A percentile compares a stretch with the other conserved stretches of the same genome.
Conservation (phyloP, 2,329 filamentous ascomycete genomes). For the Didymella pomorum region DNA sequence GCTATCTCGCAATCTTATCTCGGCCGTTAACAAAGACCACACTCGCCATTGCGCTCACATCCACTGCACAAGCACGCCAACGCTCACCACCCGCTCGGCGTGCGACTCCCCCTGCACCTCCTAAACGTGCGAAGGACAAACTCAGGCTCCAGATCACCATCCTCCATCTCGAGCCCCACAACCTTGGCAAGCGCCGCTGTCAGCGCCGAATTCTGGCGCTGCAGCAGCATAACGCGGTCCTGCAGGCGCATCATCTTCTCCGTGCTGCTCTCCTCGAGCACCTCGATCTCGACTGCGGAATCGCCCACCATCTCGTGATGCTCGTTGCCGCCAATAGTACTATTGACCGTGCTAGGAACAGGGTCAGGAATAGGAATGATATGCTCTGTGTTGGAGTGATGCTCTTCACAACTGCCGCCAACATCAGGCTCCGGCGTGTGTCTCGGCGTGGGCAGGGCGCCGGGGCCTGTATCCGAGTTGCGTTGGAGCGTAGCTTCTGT, state of each 20-base stretch:
- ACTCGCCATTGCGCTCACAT: background rate
- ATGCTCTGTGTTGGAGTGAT: background rate
- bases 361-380: background rate
- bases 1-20: background rate
- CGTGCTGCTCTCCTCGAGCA: constrained; percentile 15
- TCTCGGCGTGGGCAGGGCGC: constrained; percentile 26
- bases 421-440: constrained; percentile 26
- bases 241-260: constrained; percentile 31
- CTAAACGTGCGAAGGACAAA: constrained; percentile 27
- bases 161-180: constrained; percentile 34
- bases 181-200: constrained; percentile 39
- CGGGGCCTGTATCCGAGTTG: constrained; percentile 16
- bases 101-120: constrained; percentile 17
- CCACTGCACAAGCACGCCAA: background rate
- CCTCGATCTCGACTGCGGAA: constrained; percentile 18
- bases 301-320: constrained; percentile 13
- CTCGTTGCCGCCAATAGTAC: background rate
- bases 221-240: constrained; percentile 30
- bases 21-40: background rate
- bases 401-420: background rate
- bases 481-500: constrained; percentile 10
- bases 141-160: constrained; percentile 32
- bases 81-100: constrained; percentile 19
- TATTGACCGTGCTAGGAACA: too few species aligned
- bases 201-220: constrained; percentile 38